A percentile compares a stretch with the other conserved stretches of the same genome.
phyloP scores from a whole-genome alignment of 75 land plant genomes.

The Chamaecyparis obtusa region DNA sequence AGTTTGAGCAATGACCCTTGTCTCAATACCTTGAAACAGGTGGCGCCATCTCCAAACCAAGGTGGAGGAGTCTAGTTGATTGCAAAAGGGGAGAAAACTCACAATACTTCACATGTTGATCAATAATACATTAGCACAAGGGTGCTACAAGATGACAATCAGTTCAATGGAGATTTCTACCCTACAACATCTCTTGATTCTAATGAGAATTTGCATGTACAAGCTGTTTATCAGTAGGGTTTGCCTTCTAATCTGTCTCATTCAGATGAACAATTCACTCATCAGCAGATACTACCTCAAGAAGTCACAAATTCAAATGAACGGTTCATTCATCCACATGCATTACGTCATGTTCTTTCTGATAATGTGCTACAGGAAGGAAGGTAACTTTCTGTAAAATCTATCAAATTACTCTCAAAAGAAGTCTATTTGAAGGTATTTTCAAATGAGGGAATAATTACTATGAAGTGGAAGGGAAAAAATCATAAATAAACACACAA shows the following conservation, averaged over 20 bases:
- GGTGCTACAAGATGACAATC: constrained; percentile 2
- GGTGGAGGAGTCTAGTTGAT: background rate
- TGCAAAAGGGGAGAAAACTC: background rate
- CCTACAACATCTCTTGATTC: constrained; percentile 17
- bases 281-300: constrained; percentile 43
- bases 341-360: constrained; percentile 37
- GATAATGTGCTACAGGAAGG: constrained; percentile 33
- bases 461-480: too few species aligned
- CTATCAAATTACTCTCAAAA: too few species aligned
- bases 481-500: too few species aligned
- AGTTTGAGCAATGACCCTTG: background rate
- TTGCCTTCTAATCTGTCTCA: constrained; percentile 29
- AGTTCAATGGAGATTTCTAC: background rate
- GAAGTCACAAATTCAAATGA: constrained; percentile 61
- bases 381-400: too few species aligned
- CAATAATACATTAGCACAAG: background rate
- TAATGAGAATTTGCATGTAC: constrained; percentile 26
- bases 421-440: too few species aligned
- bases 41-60: background rate
- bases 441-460: too few species aligned
- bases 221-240: constrained; percentile 29
- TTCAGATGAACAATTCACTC: constrained; percentile 48
- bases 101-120: background rate
- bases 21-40: background rate
- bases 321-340: constrained; percentile 40